phyloP scores from a whole-genome alignment of 23 red algal genomes.

The Chondrus crispus region DNA sequence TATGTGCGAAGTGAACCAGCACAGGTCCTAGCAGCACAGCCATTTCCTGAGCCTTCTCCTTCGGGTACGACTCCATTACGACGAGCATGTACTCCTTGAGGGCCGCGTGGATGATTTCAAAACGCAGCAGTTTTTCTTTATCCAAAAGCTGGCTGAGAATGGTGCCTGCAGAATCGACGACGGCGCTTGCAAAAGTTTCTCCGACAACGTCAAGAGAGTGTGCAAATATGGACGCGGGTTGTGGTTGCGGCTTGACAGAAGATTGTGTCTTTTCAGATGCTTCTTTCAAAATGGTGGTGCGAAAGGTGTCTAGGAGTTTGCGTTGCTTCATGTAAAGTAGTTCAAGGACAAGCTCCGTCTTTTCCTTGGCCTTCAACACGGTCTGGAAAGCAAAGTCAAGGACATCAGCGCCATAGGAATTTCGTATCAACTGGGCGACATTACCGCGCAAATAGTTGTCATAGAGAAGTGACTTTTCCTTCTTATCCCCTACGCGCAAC shows the following conservation, averaged over 20 bases:
- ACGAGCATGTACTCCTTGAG: conserved; percentile 45
- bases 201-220: conserved; percentile 24
- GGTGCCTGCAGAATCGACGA: conserved; percentile 43
- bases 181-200: conserved; percentile 24
- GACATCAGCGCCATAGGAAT: conserved; percentile 46
- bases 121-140: conserved; percentile 45
- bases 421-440: conserved; percentile 48
- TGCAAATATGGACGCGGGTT: not conserved
- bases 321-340: conserved; percentile 43
- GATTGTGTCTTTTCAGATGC: not conserved
- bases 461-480: conserved; percentile 28
- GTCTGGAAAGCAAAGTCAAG: conserved; percentile 73
- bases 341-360: conserved; percentile 38
- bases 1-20: conserved; percentile 60
- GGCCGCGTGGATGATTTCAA: conserved; percentile 69
- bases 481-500: conserved; percentile 9
- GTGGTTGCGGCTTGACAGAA: not conserved
- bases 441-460: conserved; percentile 29
- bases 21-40: conserved; percentile 27
- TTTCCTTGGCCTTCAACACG: not conserved
- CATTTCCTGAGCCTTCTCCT: conserved; percentile 20
- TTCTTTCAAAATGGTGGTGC: not conserved
- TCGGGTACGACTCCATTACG: conserved; percentile 1
- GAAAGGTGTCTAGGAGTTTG: conserved; percentile 29
- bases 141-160: conserved; percentile 40